Percentiles rank a stretch among this genome's conserved stretches.
These are phyloP conservation scores for Chloranthus sessilifolius DNA, from an alignment of 164 flowering plant genomes.

Conservation along the genomic window DNA sequence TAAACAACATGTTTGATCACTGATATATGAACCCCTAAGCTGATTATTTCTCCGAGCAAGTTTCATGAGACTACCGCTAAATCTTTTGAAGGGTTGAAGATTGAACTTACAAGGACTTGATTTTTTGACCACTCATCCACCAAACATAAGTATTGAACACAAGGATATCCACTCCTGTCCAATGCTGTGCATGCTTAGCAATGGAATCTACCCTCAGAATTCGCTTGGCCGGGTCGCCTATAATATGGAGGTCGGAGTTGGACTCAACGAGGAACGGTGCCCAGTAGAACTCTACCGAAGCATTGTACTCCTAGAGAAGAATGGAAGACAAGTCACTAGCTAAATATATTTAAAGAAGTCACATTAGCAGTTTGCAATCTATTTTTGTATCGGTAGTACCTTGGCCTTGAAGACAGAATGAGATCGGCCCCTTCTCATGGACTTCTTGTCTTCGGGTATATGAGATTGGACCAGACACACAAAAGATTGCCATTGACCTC, in stretches of 20 bases:
- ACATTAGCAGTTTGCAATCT: too few species aligned
- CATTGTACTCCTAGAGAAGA: conserved; percentile 28
- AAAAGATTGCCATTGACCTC: conserved; percentile 87
- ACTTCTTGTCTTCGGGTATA: conserved; percentile 52
- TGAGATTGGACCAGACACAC: conserved; percentile 70
- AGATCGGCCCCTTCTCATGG: conserved; percentile 46
- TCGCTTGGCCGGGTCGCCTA: conserved; percentile 62
- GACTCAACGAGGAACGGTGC: conserved; percentile 84
- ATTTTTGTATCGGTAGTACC: too few species aligned
- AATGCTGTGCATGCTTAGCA: conserved; percentile 62
- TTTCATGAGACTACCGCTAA: too few species aligned
- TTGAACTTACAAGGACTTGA: conserved; percentile 66
- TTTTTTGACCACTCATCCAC: conserved; percentile 83
- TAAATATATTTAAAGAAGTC: background rate
- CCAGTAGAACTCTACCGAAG: conserved; percentile 90
- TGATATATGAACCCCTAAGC: too few species aligned
- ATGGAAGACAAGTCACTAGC: background rate
- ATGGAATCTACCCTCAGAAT: conserved; percentile 74
- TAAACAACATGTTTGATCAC: too few species aligned
- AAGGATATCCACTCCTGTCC: conserved; percentile 76
- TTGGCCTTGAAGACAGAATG: conserved; percentile 66
- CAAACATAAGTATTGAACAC: conserved; percentile 91
- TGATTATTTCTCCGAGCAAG: too few species aligned
- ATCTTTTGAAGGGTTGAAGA: too few species aligned
- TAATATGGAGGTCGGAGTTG: conserved; percentile 53